phyloP scores from a whole-genome alignment of 495 filamentous ascomycete species.

The Podospora anserina region DNA sequence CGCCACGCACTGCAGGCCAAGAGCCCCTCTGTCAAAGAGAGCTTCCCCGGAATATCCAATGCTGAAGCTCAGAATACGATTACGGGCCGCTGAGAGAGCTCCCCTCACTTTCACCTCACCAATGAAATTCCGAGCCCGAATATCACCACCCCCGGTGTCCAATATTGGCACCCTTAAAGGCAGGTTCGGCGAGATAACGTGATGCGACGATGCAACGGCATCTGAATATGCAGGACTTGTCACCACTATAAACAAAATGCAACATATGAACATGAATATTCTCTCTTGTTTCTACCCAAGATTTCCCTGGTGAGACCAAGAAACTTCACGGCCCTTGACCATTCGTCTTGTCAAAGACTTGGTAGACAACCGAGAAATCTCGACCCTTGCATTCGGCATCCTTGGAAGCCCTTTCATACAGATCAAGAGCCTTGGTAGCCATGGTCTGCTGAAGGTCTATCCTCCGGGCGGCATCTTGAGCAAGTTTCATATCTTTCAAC shows the following conservation, averaged over 20 bases:
- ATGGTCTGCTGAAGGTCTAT: neutral
- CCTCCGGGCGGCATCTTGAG: conserved; percentile 67
- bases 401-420: conserved; percentile 64
- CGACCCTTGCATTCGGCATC: conserved; percentile 61
- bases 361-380: conserved; percentile 85
- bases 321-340: neutral
- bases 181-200: neutral
- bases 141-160: conserved; percentile 11
- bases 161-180: neutral
- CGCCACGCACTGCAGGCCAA: conserved; percentile 3
- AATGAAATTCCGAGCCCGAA: conserved; percentile 7
- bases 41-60: neutral
- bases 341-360: conserved; percentile 41
- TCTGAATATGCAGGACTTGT: neutral
- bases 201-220: neutral
- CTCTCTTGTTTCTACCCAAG: neutral
- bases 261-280: neutral
- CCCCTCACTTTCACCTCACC: neutral
- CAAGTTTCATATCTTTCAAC: conserved; percentile 76
- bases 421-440: conserved; percentile 50
- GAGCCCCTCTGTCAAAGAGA: conserved; percentile 1
- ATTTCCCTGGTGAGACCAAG: neutral
- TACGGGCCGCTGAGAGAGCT: neutral
- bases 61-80: neutral
- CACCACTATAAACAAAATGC: neutral